Evolutionary conservation across 306 rosid genomes (phyloP).

Genomic region (Citrullus colocynthis): DNA sequence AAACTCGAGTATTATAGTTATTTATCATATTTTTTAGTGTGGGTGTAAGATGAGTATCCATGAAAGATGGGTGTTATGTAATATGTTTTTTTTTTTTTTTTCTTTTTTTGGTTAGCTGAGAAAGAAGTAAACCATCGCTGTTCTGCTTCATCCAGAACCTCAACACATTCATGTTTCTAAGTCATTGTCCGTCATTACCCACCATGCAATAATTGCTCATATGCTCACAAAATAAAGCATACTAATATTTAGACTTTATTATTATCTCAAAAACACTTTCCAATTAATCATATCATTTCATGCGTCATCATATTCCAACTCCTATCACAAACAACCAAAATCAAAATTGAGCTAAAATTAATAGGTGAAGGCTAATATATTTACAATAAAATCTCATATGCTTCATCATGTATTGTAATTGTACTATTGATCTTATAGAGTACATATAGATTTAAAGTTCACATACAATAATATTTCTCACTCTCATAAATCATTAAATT

Average conservation of each 20-base stretch:
- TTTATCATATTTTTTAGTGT: no score
- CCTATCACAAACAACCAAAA: background rate
- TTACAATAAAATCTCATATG: background rate
- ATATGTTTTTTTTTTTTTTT: no score
- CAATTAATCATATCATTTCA: background rate
- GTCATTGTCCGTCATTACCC: background rate
- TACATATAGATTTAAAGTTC: no score
- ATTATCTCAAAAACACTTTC: background rate
- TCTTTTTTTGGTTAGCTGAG: no score
- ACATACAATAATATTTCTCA: no score
- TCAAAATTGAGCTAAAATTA: background rate
- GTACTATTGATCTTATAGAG: background rate
- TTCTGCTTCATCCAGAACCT: background rate
- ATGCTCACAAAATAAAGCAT: background rate
- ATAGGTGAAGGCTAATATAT: no score
- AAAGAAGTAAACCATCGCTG: background rate
- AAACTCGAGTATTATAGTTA: no score
- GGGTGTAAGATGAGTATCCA: no score
- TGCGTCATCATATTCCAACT: background rate
- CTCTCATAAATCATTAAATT: no score
- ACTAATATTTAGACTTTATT: background rate
- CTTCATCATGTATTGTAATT: background rate
- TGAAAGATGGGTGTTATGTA: no score
- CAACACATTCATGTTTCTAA: background rate
- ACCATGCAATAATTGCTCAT: background rate